Base-by-base conservation (phyloP, 176 grass and related monocot genomes). In the Rhipidocladum racemiflorum region DNA sequence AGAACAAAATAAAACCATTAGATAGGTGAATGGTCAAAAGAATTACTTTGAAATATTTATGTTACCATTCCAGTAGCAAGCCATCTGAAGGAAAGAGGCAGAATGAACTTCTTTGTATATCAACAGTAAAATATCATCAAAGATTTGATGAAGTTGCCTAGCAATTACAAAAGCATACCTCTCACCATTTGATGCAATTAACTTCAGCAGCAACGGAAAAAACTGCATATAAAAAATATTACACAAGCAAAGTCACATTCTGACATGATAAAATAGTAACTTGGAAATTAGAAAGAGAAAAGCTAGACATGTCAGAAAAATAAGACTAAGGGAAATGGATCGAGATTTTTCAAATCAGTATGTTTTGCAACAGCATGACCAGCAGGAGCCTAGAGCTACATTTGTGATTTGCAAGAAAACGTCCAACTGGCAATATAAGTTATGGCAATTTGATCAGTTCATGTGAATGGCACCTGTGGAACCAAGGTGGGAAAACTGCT, bases 121-220 rank as follows among this genome's bases (percentile, higher is more conserved):
- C 9, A 51, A 55, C 29, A 82, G 38, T 4, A 59, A 75, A 51
- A 59, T 27, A 49, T n/a, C 13, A 40, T 9, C 39, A 40, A 40
- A 40, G 7, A 9, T 40, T 9, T 36, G 18, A 39, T 34, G 30
- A 61, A 87, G 77, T 49, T 53, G 42, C 0, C 51, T 4, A 54
- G 53, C 34, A 90, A 68, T 53, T 56, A 87, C 46, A 63, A 60
- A 17, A 55, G 65, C 46, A 90, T 90, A 92, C 95, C 88, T 94
- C 78, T 92, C 88, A 75, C 92, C 95, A 84, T 94, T 94, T 86
- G 92, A 97, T 87, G 91, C 95, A 83, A 94, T 86, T 67, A 97
- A 71, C 87, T 97, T 97, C 71, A 97, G 75, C 13, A 97, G 78
- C 82, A 97, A 85, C 21, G 95, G 95, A 68, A 92, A 97, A 61